A percentile compares a stretch with the other conserved stretches of the same genome.
These are phyloP conservation scores for Petrea volubilis DNA, from an alignment of 257 asterid species.

Conservation along the genomic window DNA sequence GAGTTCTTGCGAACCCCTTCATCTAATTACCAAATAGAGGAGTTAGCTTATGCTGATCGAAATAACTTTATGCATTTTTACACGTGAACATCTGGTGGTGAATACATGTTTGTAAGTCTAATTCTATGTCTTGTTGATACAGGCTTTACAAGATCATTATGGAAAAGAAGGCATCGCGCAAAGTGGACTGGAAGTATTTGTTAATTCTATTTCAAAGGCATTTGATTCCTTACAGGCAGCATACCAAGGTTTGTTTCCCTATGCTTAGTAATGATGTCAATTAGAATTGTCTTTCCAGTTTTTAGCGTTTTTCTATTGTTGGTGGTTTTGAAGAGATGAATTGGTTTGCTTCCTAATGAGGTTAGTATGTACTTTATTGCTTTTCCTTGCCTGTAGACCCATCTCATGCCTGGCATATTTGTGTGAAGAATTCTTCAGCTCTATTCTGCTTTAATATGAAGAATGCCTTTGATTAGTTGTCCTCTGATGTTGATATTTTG, in stretches of 20 bases:
- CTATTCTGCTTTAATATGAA: background rate
- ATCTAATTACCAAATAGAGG: conserved; percentile 2
- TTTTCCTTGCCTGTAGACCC: conserved; percentile 10
- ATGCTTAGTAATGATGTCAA: conserved; percentile 1
- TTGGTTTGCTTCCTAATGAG: background rate
- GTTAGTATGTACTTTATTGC: background rate
- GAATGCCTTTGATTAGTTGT: conserved; percentile 15
- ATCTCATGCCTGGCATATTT: background rate
- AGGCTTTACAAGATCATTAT: conserved; percentile 68
- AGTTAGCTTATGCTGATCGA: background rate
- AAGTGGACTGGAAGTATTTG: conserved; percentile 61
- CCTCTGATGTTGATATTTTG: background rate
- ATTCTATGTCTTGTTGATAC: conserved; percentile 23
- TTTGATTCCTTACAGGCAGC: conserved; percentile 62
- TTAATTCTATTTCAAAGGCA: conserved; percentile 60
- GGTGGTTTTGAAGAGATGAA: conserved; percentile 11
- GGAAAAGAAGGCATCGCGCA: conserved; percentile 60
- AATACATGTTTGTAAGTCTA: conserved; percentile 1
- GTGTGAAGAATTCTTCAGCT: background rate
- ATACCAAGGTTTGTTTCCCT: conserved; percentile 53
- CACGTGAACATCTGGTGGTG: background rate
- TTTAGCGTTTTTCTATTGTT: conserved; percentile 17
- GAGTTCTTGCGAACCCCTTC: background rate
- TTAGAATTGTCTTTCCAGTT: background rate
- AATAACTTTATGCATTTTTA: background rate